These are phyloP conservation scores for Plenodomus tracheiphilus DNA, from an alignment of 2,329 filamentous ascomycete species.

Conservation along the genomic window DNA sequence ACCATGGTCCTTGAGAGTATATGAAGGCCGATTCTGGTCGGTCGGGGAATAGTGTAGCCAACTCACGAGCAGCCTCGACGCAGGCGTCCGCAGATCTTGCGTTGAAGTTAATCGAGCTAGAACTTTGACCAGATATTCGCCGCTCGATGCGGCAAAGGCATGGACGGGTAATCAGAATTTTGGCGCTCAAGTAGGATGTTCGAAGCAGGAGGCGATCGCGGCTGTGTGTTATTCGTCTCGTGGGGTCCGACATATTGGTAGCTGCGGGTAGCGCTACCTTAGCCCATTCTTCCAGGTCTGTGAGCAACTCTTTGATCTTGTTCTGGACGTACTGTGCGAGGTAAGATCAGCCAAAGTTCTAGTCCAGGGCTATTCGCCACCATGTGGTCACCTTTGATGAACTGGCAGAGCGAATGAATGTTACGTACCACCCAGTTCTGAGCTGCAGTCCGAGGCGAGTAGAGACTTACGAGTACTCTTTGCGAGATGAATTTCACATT, in stretches of 20 bases:
- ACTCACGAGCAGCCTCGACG: slow-evolving; percentile 37
- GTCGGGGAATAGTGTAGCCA: slow-evolving; percentile 40
- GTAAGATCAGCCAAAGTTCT: background rate
- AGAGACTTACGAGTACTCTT: slow-evolving; percentile 38
- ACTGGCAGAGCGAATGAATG: background rate
- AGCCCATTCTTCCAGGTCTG: slow-evolving; percentile 40
- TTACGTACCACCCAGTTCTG: slow-evolving; percentile 40
- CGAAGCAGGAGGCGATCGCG: slow-evolving; percentile 22
- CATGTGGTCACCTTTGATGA: background rate
- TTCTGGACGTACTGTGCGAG: slow-evolving; percentile 30
- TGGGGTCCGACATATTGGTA: too few relatives aligned
- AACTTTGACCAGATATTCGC: slow-evolving; percentile 33
- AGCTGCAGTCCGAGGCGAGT: slow-evolving; percentile 38
- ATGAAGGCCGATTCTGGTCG: slow-evolving; percentile 26
- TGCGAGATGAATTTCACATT: slow-evolving; percentile 38
- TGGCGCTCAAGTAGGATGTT: slow-evolving; percentile 40
- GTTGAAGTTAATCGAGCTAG: slow-evolving; percentile 38
- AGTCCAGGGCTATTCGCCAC: too few relatives aligned
- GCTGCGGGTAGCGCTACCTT: slow-evolving; percentile 13
- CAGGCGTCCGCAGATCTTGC: slow-evolving; percentile 34
- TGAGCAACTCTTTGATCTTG: slow-evolving; percentile 32
- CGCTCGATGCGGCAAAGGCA: slow-evolving; percentile 43
- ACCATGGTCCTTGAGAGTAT: slow-evolving; percentile 45
- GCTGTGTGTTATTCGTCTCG: background rate
- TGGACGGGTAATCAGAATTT: slow-evolving; percentile 44